Conservation (phyloP, 495 filamentous ascomycete species). For the Penicillium lividum region DNA sequence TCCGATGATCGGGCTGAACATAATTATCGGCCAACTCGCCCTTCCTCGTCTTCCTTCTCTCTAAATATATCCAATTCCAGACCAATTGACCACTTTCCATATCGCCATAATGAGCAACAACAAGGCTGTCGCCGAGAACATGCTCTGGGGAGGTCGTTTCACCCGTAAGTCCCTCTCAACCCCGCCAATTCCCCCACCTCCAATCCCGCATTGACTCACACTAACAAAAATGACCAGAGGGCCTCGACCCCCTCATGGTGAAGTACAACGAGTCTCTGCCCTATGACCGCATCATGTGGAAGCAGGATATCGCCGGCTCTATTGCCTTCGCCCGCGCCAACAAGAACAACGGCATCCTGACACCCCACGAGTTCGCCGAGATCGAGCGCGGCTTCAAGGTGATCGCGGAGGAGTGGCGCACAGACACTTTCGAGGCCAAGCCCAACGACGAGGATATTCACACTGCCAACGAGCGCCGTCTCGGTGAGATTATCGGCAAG, state of each 20-base stretch:
- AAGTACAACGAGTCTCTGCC: slow-evolving; percentile 85
- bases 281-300: slow-evolving; percentile 81
- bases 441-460: slow-evolving; percentile 69
- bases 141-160: slow-evolving; percentile 84
- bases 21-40: slow-evolving; percentile 1
- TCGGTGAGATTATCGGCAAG: slow-evolving; percentile 88
- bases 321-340: slow-evolving; percentile 90
- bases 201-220: slow-evolving; percentile 15
- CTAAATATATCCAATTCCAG: slow-evolving; percentile 1
- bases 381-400: slow-evolving; percentile 73
- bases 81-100: slow-evolving; percentile 3
- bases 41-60: slow-evolving; percentile 5
- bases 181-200: slow-evolving; percentile 8
- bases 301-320: slow-evolving; percentile 76
- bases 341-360: slow-evolving; percentile 72
- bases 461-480: slow-evolving; percentile 88
- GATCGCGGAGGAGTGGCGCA: slow-evolving; percentile 75
- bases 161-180: slow-evolving; percentile 54
- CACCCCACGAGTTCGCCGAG: slow-evolving; percentile 68
- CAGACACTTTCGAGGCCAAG: slow-evolving; percentile 45
- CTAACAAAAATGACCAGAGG: slow-evolving; percentile 52
- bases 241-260: slow-evolving; percentile 86
- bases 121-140: slow-evolving; percentile 54
- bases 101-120: slow-evolving; percentile 42
- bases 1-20: slow-evolving; percentile 22